These are phyloP conservation scores for Jasminum sambac DNA, from an alignment of 257 asterid genomes.

Conservation along the genomic window DNA sequence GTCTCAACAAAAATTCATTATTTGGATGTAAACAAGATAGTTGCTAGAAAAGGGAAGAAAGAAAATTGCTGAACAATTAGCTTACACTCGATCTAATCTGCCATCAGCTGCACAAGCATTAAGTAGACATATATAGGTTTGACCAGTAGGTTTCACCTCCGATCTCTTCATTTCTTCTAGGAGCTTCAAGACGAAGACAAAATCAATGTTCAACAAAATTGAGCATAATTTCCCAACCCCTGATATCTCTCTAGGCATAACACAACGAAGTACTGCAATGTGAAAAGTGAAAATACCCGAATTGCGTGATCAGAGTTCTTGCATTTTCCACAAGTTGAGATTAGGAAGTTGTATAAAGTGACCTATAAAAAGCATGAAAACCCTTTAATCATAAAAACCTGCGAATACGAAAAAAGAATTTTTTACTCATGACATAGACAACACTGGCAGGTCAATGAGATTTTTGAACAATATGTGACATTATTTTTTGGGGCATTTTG, in stretches of 20 bases:
- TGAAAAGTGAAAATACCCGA: conserved; percentile 46
- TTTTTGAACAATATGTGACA: not conserved
- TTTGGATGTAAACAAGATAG: conserved; percentile 15
- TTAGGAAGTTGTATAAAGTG: conserved; percentile 76
- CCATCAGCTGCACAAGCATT: conserved; percentile 91
- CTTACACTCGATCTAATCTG: conserved; percentile 93
- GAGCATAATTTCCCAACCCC: conserved; percentile 13
- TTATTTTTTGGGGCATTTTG: not conserved
- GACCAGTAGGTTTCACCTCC: conserved; percentile 90
- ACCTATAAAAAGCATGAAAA: conserved; percentile 46
- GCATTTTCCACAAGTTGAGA: conserved; percentile 94
- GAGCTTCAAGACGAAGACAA: conserved; percentile 52
- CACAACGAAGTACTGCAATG: conserved; percentile 10
- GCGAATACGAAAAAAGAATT: not conserved
- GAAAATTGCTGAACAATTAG: not conserved
- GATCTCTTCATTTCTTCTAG: conserved; percentile 87
- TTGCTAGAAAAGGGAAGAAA: conserved; percentile 1
- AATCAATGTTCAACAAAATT: conserved; percentile 18
- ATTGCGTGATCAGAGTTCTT: conserved; percentile 77
- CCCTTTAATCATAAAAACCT: not conserved
- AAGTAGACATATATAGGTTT: conserved; percentile 85
- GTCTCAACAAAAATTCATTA: not conserved
- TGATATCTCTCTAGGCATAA: not conserved
- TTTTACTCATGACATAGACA: not conserved
- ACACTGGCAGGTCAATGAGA: not conserved